Evolutionary conservation across 805 yeast species (phyloP).

Genomic region (Candida yuanshanica): DNA sequence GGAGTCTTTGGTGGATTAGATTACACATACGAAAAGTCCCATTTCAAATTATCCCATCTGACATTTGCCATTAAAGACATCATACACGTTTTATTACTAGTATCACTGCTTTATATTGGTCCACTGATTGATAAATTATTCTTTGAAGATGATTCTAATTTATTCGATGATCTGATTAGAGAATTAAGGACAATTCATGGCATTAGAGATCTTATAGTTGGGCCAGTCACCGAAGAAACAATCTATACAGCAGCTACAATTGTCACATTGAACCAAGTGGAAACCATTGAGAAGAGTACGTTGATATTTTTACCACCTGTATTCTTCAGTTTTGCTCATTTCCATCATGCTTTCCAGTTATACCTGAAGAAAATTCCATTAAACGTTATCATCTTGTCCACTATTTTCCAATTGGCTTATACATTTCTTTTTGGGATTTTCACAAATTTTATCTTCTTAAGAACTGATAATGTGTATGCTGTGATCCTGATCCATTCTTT

Average conservation of each 20-base stretch:
- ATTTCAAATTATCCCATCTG: constrained; percentile 2
- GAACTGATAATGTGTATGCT: constrained; percentile 49
- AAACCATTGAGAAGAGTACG: constrained; percentile 9
- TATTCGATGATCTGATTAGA: constrained; percentile 16
- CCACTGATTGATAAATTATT: constrained; percentile 36
- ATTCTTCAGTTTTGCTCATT: constrained; percentile 71
- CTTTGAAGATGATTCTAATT: constrained; percentile 15
- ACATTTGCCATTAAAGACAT: constrained; percentile 15
- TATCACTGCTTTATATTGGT: constrained; percentile 41
- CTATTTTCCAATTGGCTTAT: constrained; percentile 51
- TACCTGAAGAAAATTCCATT: constrained; percentile 26
- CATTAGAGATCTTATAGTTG: constrained; percentile 54
- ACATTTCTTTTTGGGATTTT: constrained; percentile 70
- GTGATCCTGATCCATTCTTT: constrained; percentile 53
- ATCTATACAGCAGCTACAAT: constrained; percentile 51
- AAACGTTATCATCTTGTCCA: constrained; percentile 29
- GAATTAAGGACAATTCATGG: constrained; percentile 32
- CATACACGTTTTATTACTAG: constrained; percentile 23
- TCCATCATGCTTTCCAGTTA: constrained; percentile 63
- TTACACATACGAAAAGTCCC: constrained; percentile 2
- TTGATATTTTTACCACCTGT: constrained; percentile 46
- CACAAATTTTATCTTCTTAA: constrained; percentile 50
- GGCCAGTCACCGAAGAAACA: constrained; percentile 76
- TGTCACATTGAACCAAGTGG: constrained; percentile 25
- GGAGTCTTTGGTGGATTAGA: constrained; percentile 35